A percentile compares a stretch with the other conserved stretches of the same genome.
phyloP scores from a whole-genome alignment of 306 rosid genomes.

The Begonia loranthoides region DNA sequence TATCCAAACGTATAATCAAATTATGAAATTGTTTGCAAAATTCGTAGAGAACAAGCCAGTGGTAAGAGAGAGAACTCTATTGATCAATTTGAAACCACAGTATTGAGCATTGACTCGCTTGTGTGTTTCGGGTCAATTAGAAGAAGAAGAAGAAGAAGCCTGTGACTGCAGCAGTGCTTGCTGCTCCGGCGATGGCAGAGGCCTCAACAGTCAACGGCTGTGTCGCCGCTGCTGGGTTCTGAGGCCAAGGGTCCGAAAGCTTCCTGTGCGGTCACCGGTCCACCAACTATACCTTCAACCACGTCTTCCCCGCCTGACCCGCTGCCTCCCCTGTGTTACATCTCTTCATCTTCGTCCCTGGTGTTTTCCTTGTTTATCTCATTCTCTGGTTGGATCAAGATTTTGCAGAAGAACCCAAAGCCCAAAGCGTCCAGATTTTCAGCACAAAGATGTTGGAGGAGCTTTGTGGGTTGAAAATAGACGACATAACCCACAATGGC shows the following conservation, averaged over 20 bases:
- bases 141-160: slow-evolving; percentile 24
- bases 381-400: too few relatives aligned
- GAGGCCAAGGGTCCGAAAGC: background rate
- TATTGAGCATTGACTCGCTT: background rate
- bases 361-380: too few relatives aligned
- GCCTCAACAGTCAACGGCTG: slow-evolving; percentile 10
- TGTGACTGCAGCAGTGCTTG: slow-evolving; percentile 9
- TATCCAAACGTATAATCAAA: too few relatives aligned
- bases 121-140: background rate
- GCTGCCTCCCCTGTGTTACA: slow-evolving; percentile 15
- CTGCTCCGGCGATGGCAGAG: slow-evolving; percentile 18
- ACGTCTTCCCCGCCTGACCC: background rate
- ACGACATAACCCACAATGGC: too few relatives aligned
- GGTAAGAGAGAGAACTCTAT: background rate
- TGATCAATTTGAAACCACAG: background rate
- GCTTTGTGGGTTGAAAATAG: too few relatives aligned
- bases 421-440: too few relatives aligned
- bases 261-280: slow-evolving; percentile 14
- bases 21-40: too few relatives aligned
- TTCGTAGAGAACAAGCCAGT: too few relatives aligned
- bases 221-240: slow-evolving; percentile 8
- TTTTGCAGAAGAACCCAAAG: too few relatives aligned
- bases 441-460: too few relatives aligned
- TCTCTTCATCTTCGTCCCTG: too few relatives aligned
- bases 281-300: slow-evolving; percentile 30